phyloP scores from a whole-genome alignment of 2,329 filamentous ascomycete species.

The Pyricularia pennisetigena region DNA sequence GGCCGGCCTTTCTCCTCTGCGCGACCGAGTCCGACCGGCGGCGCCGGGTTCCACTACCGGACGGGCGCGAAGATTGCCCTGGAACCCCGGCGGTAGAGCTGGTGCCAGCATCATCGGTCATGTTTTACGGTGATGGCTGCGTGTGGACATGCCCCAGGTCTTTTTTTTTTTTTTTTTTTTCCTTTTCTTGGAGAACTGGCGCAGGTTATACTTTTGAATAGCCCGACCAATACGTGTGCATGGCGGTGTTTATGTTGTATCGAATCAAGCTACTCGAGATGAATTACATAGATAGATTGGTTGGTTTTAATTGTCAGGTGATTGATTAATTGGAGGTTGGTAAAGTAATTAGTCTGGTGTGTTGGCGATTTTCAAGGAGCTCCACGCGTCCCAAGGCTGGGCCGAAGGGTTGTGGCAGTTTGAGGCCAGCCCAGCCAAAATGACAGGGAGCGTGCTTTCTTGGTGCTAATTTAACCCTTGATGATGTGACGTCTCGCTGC shows the following conservation, averaged over 20 bases:
- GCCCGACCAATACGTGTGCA: not conserved
- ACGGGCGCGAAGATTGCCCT: constrained; percentile 5
- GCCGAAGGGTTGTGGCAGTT: not conserved
- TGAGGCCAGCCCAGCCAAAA: not conserved
- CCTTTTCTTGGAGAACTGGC: no score
- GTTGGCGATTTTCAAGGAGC: not conserved
- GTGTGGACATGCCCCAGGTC: not conserved
- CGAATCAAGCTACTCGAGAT: not conserved
- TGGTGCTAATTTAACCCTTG: not conserved
- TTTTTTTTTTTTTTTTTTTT: no score
- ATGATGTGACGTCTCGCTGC: not conserved
- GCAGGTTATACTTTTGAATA: not conserved
- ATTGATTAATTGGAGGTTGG: not conserved
- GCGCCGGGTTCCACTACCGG: constrained; percentile 1
- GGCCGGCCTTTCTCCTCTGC: constrained; percentile 18
- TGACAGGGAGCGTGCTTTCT: not conserved
- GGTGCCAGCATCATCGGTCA: constrained; percentile 5
- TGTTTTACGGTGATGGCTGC: not conserved
- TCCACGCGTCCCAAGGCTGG: not conserved
- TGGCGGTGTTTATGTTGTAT: not conserved
- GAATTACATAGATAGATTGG: not conserved
- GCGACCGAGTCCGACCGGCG: constrained; percentile 8
- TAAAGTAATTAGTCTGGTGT: not conserved
- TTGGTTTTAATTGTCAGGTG: not conserved
- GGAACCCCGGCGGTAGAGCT: constrained; percentile 1